Conservation (phyloP, 2,329 filamentous ascomycete species). For the Cryphonectria nitschkei region DNA sequence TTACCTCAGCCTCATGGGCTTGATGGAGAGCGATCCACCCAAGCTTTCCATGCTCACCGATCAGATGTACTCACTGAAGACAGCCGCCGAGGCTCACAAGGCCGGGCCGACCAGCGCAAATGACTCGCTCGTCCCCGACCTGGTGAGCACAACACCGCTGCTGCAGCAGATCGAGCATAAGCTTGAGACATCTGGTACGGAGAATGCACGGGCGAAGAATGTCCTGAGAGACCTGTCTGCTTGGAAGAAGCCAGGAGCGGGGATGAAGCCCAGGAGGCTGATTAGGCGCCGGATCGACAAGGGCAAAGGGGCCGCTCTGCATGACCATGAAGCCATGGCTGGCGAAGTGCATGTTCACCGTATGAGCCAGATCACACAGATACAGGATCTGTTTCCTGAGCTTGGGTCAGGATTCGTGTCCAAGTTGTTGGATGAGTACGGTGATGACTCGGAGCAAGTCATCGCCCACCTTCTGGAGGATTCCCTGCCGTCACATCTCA, state of each 20-base stretch:
- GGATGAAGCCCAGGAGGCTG: constrained; percentile 54
- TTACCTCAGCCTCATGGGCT: constrained; percentile 74
- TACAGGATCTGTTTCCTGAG: constrained; percentile 93
- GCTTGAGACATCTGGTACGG: constrained; percentile 52
- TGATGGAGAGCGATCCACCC: constrained; percentile 68
- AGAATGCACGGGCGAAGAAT: constrained; percentile 60
- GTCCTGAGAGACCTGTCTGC: constrained; percentile 63
- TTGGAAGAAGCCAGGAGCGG: constrained; percentile 61
- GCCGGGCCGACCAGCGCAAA: constrained; percentile 58
- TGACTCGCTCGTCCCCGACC: constrained; percentile 76
- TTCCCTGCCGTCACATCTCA: constrained; percentile 71
- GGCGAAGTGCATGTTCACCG: constrained; percentile 72
- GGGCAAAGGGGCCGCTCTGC: constrained; percentile 58
- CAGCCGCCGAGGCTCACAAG: constrained; percentile 68
- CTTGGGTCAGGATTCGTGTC: constrained; percentile 82
- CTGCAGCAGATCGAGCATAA: constrained; percentile 64
- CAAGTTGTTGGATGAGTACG: constrained; percentile 78
- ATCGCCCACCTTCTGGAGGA: constrained; percentile 82
- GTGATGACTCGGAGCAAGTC: constrained; percentile 76
- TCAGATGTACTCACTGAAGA: constrained; percentile 79
- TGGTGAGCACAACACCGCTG: constrained; percentile 80
- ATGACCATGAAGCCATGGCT: constrained; percentile 43
- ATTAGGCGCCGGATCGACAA: constrained; percentile 64
- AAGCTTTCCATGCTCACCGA: constrained; percentile 79
- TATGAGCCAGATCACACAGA: constrained; percentile 82